Percentiles rank a stretch among this genome's conserved stretches.
These are phyloP conservation scores for Trichocladium uniseriatum DNA, from an alignment of 495 filamentous ascomycete genomes.

Conservation along the genomic window DNA sequence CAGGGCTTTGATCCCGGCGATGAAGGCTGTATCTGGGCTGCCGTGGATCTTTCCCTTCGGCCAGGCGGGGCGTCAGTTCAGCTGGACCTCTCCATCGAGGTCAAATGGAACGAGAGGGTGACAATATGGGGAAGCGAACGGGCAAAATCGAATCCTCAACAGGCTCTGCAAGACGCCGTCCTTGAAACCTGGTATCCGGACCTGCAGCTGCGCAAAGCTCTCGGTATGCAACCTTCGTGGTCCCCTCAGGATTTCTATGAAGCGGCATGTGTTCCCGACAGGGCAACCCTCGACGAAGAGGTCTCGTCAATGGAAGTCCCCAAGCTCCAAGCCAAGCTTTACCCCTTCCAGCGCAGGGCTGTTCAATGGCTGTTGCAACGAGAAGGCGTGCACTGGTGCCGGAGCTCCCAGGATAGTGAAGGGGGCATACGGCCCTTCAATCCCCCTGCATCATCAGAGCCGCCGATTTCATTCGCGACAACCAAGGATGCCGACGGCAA, in stretches of 20 bases:
- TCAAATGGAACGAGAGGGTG: slow-evolving; percentile 20
- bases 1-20: slow-evolving; percentile 9
- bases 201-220: not conserved
- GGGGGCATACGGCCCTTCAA: slow-evolving; percentile 12
- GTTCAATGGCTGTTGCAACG: slow-evolving; percentile 39
- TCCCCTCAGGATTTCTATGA: slow-evolving; percentile 39
- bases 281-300: slow-evolving; percentile 14
- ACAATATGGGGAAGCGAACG: slow-evolving; percentile 11
- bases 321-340: slow-evolving; percentile 27
- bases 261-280: slow-evolving; percentile 31
- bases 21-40: slow-evolving; percentile 20
- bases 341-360: slow-evolving; percentile 38
- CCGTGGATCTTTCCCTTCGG: slow-evolving; percentile 6
- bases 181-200: slow-evolving; percentile 24
- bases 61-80: slow-evolving; percentile 13
- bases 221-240: slow-evolving; percentile 4
- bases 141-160: slow-evolving; percentile 7
- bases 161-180: slow-evolving; percentile 13
- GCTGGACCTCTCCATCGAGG: slow-evolving; percentile 12
- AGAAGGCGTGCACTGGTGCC: slow-evolving; percentile 34
- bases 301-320: slow-evolving; percentile 19
- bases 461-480: slow-evolving; percentile 10
- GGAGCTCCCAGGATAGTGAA: not conserved
- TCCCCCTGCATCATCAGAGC: not conserved
- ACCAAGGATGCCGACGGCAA: slow-evolving; percentile 27